Conservation (phyloP, 352 stramenopile genomes). For the Phytophthora citricola region DNA sequence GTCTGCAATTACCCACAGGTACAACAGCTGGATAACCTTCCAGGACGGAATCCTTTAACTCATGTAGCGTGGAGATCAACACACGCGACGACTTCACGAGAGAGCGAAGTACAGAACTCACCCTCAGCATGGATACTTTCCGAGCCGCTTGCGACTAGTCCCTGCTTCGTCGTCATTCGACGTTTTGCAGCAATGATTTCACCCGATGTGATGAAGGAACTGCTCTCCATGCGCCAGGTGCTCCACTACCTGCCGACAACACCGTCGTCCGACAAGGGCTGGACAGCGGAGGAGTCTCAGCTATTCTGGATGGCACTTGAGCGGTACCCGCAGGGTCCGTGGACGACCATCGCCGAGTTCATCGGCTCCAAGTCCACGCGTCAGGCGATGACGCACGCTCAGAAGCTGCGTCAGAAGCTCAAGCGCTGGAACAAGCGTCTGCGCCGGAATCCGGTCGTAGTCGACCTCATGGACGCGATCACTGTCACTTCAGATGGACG, state of each 20-base stretch:
- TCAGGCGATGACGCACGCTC: no score
- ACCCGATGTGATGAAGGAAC: background rate
- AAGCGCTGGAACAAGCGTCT: constrained; percentile 23
- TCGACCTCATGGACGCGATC: no score
- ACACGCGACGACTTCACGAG: no score
- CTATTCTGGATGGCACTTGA: background rate
- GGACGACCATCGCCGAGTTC: background rate
- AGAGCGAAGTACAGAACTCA: background rate
- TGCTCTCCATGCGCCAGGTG: background rate
- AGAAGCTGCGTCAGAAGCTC: no score
- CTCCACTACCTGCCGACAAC: background rate
- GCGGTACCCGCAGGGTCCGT: background rate
- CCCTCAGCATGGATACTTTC: background rate
- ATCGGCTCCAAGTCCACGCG: background rate
- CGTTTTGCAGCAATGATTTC: background rate
- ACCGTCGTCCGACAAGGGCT: background rate
- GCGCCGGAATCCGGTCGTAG: no score
- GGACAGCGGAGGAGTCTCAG: background rate
- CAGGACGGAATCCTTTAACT: no score
- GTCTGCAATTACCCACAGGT: no score
- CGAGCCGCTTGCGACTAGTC: background rate
- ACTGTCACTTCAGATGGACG: no score
- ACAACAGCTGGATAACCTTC: no score
- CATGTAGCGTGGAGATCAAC: background rate
- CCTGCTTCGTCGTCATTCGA: background rate